Conservation (phyloP, 2,329 filamentous ascomycete species). For the Scolecobasidium constrictum region DNA sequence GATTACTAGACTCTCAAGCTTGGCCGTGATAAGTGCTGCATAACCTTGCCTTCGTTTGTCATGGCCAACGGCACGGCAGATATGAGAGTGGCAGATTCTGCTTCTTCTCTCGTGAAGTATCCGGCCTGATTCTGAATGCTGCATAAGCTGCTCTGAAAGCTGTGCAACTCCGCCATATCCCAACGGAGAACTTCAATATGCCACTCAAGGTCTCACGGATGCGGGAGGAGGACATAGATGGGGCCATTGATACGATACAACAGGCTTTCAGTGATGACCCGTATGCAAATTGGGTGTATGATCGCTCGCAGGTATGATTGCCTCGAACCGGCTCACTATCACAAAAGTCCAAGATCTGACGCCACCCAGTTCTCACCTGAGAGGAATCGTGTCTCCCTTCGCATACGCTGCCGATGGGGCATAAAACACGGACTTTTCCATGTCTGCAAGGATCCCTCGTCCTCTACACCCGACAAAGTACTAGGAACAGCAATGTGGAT, state of each 20-base stretch:
- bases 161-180: too few relatives aligned
- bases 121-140: too few relatives aligned
- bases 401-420: conserved; percentile 57
- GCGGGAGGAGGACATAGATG: conserved; percentile 49
- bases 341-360: conserved; percentile 1
- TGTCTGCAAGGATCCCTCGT: conserved; percentile 51
- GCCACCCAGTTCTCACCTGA: conserved; percentile 43
- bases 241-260: conserved; percentile 54
- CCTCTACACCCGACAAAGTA: conserved; percentile 33
- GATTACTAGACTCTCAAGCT: too few relatives aligned
- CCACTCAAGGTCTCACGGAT: conserved; percentile 43
- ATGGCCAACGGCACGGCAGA: too few relatives aligned
- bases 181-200: too few relatives aligned
- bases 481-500: conserved; percentile 67
- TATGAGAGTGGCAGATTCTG: too few relatives aligned
- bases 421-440: conserved; percentile 60
- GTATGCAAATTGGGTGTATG: conserved; percentile 56
- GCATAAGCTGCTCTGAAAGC: too few relatives aligned
- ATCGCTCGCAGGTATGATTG: conserved; percentile 44
- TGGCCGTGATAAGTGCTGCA: too few relatives aligned
- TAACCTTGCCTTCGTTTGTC: too few relatives aligned
- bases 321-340: too few relatives aligned
- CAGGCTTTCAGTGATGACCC: conserved; percentile 56
- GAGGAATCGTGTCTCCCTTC: conserved; percentile 53
- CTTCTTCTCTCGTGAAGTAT: too few relatives aligned